These are phyloP conservation scores for Chrysopogon serrulatus DNA, from an alignment of 176 grass and related monocot species.

Conservation along the genomic window DNA sequence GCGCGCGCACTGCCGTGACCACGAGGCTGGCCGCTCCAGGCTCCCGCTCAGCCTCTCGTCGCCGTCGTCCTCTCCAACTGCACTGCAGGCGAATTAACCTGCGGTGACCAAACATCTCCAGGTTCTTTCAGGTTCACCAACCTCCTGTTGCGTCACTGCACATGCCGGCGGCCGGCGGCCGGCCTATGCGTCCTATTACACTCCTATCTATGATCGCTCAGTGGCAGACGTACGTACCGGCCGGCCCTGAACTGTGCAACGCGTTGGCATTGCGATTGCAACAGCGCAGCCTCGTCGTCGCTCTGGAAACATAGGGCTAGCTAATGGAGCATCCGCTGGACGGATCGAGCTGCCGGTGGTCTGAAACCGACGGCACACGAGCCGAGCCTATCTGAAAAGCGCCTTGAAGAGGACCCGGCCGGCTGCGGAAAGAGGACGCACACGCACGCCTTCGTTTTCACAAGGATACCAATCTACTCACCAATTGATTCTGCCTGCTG, in stretches of 20 bases:
- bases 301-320: background rate
- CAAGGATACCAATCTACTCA: background rate
- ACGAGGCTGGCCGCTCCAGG: background rate
- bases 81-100: background rate
- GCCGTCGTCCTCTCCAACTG: background rate
- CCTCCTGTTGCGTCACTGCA: background rate
- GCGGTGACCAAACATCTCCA: background rate
- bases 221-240: background rate
- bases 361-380: background rate
- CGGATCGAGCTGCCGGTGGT: background rate
- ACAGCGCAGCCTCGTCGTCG: no score
- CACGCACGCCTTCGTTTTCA: background rate
- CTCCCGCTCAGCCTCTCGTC: background rate
- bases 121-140: background rate
- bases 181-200: background rate
- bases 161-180: background rate
- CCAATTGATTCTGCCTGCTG: background rate
- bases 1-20: background rate
- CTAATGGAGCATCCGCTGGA: background rate
- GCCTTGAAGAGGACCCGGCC: background rate
- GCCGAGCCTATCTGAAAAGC: conserved; percentile 8
- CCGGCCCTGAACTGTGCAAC: background rate
- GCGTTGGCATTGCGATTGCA: no score
- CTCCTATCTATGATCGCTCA: background rate
- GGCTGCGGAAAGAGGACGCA: background rate